Evolutionary conservation across 192 early-diverging fungal species (phyloP).

Genomic region (Spinellus fusiger): DNA sequence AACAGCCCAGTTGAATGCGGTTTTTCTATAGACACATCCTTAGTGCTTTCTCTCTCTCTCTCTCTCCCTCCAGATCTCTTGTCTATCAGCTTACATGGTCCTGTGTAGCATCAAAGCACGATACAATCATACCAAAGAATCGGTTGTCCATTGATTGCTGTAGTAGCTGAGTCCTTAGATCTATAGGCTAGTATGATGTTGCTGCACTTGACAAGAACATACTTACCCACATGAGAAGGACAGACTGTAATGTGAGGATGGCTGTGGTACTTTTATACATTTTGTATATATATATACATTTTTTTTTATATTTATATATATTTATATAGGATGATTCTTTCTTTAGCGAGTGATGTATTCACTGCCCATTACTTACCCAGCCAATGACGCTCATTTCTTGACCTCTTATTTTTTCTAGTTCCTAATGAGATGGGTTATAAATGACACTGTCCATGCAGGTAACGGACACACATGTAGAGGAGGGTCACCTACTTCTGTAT

Average conservation of each 20-base stretch:
- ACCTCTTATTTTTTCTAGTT: constrained; percentile 5
- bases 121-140: constrained; percentile 48
- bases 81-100: constrained; percentile 25
- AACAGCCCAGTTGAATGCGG: constrained; percentile 41
- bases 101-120: constrained; percentile 39
- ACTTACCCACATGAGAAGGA: constrained; percentile 45
- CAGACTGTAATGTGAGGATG: constrained; percentile 51
- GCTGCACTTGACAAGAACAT: not conserved
- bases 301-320: too few relatives aligned
- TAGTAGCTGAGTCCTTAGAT: constrained; percentile 40
- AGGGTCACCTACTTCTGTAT: constrained; percentile 35
- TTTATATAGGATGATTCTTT: not conserved
- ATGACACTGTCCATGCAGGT: not conserved
- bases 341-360: not conserved
- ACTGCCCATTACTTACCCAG: constrained; percentile 32
- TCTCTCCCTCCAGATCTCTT: not conserved
- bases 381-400: constrained; percentile 40
- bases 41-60: not conserved
- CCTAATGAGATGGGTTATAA: not conserved
- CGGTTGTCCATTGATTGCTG: constrained; percentile 45
- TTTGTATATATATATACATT: too few relatives aligned
- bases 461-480: too few relatives aligned
- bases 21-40: constrained; percentile 21
- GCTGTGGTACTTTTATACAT: constrained; percentile 49
- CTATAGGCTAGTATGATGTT: constrained; percentile 11